A percentile compares a stretch with the other conserved stretches of the same genome.
phyloP scores from a whole-genome alignment of 2,329 filamentous ascomycete species.

The Trichoderma sp. region DNA sequence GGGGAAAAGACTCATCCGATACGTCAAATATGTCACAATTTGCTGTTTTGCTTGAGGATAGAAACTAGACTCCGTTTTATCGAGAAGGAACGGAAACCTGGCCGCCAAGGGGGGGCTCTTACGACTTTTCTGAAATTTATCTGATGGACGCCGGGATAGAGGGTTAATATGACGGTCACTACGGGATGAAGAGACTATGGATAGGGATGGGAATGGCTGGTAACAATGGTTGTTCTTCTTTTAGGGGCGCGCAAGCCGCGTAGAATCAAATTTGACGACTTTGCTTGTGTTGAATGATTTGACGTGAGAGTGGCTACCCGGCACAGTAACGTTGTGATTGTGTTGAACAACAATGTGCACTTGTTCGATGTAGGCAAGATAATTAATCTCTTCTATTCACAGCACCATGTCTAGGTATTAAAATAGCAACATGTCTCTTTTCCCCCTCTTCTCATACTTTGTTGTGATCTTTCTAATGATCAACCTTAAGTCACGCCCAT shows the following conservation, averaged over 20 bases:
- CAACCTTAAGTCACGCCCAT: too few species aligned
- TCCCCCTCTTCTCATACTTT: too few species aligned
- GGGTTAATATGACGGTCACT: constrained; percentile 1
- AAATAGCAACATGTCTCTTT: too few species aligned
- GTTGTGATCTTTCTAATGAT: too few species aligned
- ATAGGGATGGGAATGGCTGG: neutral
- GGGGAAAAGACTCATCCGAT: neutral
- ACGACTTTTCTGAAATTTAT: neutral
- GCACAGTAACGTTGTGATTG: neutral
- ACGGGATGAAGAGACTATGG: neutral
- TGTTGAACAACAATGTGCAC: too few species aligned
- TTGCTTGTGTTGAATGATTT: neutral
- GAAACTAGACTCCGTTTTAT: constrained; percentile 14
- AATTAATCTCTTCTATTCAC: too few species aligned
- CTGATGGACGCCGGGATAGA: constrained; percentile 9
- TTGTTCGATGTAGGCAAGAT: too few species aligned
- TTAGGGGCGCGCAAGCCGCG: neutral
- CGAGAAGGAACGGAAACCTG: neutral
- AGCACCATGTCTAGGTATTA: too few species aligned
- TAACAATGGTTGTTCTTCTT: neutral
- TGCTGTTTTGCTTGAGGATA: constrained; percentile 10
- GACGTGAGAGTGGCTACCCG: neutral
- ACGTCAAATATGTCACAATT: neutral
- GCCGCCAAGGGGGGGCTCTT: neutral
- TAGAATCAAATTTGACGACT: neutral